Conservation (phyloP, 768 basidiomycete genomes). For the Rubroboletus satanas region DNA sequence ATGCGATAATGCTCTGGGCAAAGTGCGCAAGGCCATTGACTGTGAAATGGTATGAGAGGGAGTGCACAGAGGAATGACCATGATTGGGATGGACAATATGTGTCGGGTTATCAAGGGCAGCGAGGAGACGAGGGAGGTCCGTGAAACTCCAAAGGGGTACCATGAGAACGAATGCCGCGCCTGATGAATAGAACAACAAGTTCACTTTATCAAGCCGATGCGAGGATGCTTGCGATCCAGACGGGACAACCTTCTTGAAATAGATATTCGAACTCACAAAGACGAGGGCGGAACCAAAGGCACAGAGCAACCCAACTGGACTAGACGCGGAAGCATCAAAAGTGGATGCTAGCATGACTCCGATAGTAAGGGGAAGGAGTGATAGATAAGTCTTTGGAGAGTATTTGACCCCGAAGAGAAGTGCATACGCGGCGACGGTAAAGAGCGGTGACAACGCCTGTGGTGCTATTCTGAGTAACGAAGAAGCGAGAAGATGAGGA, state of each 20-base stretch:
- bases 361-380: constrained; percentile 89
- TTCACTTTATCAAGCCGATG: constrained; percentile 97
- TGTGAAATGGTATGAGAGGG: constrained; percentile 78
- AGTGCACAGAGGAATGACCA: constrained; percentile 50
- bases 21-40: constrained; percentile 97
- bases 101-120: constrained; percentile 37
- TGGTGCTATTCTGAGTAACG: constrained; percentile 1
- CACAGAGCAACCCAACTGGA: constrained; percentile 82
- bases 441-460: constrained; percentile 96
- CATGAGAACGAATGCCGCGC: constrained; percentile 95
- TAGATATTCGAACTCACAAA: constrained; percentile 99
- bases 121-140: constrained; percentile 71
- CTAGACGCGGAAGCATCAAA: constrained; percentile 91
- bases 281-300: constrained; percentile 93
- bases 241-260: constrained; percentile 97
- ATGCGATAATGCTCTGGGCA: constrained; percentile 95
- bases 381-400: constrained; percentile 88
- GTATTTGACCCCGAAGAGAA: constrained; percentile 92
- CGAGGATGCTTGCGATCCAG: constrained; percentile 42
- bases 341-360: constrained; percentile 96
- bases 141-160: constrained; percentile 91
- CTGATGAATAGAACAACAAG: constrained; percentile 88
- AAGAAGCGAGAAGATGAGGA: not conserved
- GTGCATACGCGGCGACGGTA: constrained; percentile 92
- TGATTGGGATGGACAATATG: constrained; percentile 45